Evolutionary conservation across 2,329 filamentous ascomycete genomes (phyloP), one percentile per base, ranked within the genome.

Genomic region (Shiraia sp.): DNA sequence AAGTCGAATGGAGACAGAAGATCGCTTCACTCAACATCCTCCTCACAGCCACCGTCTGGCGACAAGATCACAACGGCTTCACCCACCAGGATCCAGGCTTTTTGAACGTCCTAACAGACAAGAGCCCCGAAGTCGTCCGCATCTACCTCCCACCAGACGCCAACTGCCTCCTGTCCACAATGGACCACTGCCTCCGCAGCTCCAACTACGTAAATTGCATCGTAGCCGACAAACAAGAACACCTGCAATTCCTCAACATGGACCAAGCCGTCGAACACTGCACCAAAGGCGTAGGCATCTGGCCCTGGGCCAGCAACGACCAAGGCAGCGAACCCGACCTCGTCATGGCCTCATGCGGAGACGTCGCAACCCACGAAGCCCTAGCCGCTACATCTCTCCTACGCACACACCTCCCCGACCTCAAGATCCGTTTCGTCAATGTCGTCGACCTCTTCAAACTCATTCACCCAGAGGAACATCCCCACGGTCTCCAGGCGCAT

Each of bases 11-110:
- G 87, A 82, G 87, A 36, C 80, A 76, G 55, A 85, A 85, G 66
- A 74, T 90, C 9, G 79, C 86, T 7, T 90, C 86, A 0, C 80
- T 91, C 55, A 91, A 91, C 72, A 90, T 90, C 53, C 78, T 91
- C 10, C 77, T 90, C 39, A 90, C 87, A 1, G 82, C 85, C 2
- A 87, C 88, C 6, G 86, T 90, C 43, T 90, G 87, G 87, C 76
- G 87, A 57, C 87, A 90, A 72, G 87, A 90, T 53, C 87, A 90
- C 75, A 91, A 90, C 58, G 87, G 87, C 25, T 91, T 91, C 72
- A 90, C 86, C 0, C 87, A 90, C 63, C 87, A 90, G 65, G 86
- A 90, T 51, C 87, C 87, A 0, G 86, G 86, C 27, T 91, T 91
- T 77, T 78, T 91, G 10, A 86, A 90, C 51, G 84, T 90, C 0